A percentile compares a stretch with the other conserved stretches of the same genome.
These are phyloP conservation scores for Kwoniella newhampshirensis DNA, from an alignment of 768 basidiomycete species.

Conservation along the genomic window DNA sequence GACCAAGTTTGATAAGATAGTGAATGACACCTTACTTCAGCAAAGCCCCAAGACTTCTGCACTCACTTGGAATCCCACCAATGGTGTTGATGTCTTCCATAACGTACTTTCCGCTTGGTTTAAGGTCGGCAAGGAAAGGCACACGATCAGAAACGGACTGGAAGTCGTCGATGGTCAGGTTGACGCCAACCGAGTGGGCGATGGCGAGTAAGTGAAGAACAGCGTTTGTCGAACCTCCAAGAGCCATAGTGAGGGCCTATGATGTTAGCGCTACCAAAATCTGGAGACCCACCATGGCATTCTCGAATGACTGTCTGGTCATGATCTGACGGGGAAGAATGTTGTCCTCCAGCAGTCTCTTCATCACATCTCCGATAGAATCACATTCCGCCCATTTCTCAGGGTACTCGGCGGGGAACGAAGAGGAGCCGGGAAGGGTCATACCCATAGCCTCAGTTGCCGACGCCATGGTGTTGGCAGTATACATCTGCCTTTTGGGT, in stretches of 20 bases:
- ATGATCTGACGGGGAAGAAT: slow-evolving; percentile 93
- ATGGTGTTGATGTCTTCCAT: slow-evolving; percentile 97
- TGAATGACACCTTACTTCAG: slow-evolving; percentile 68
- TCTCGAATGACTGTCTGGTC: slow-evolving; percentile 94
- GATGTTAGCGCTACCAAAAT: slow-evolving; percentile 4
- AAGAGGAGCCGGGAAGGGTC: slow-evolving; percentile 94
- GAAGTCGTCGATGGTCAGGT: slow-evolving; percentile 86
- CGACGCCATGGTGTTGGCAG: slow-evolving; percentile 97
- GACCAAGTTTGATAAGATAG: slow-evolving; percentile 78
- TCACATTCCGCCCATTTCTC: slow-evolving; percentile 87
- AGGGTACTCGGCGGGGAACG: slow-evolving; percentile 86
- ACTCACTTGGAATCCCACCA: slow-evolving; percentile 91
- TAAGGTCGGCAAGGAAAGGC: slow-evolving; percentile 94
- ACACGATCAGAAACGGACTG: slow-evolving; percentile 85
- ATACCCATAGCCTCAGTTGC: slow-evolving; percentile 94
- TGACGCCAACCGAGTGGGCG: slow-evolving; percentile 91
- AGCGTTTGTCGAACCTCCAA: slow-evolving; percentile 97
- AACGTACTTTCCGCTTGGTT: slow-evolving; percentile 96
- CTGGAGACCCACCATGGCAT: slow-evolving; percentile 87
- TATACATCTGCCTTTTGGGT: slow-evolving; percentile 74
- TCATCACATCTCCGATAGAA: slow-evolving; percentile 76
- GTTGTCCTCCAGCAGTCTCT: slow-evolving; percentile 82
- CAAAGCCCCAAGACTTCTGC: background rate
- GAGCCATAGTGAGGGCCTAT: slow-evolving; percentile 93
- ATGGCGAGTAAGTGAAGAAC: slow-evolving; percentile 96